Conservation (phyloP, 1,284 basidiomycete species). For the Irpex sp. region DNA sequence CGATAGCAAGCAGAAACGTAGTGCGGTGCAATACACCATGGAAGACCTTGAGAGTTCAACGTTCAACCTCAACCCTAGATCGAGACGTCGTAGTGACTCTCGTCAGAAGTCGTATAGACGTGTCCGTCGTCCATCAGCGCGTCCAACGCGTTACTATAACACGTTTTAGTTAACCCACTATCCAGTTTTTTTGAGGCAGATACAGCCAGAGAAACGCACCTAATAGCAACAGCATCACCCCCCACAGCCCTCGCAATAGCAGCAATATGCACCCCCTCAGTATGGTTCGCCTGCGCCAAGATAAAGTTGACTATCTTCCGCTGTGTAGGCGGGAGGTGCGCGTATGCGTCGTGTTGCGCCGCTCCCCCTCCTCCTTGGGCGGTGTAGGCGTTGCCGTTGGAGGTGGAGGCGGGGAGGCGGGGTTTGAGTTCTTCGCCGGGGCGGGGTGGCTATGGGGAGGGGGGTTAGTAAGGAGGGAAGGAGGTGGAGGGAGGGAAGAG, state of each 20-base stretch:
- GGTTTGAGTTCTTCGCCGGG: conserved; percentile 15
- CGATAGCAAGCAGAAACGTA: background rate
- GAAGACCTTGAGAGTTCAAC: too few relatives aligned
- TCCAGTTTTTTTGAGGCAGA: conserved; percentile 12
- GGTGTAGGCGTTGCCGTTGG: conserved; percentile 29
- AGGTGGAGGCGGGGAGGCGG: background rate
- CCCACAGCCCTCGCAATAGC: conserved; percentile 34
- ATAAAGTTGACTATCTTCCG: conserved; percentile 48
- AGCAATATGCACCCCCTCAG: conserved; percentile 48
- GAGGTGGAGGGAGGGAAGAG: too few relatives aligned
- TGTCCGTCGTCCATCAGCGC: conserved; percentile 51
- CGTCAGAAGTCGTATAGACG: conserved; percentile 53
- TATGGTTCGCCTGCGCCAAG: conserved; percentile 26
- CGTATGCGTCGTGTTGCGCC: conserved; percentile 29
- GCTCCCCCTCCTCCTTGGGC: conserved; percentile 18
- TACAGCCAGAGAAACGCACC: conserved; percentile 24
- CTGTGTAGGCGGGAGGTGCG: conserved; percentile 41
- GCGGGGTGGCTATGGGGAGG: conserved; percentile 23
- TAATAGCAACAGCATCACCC: conserved; percentile 30
- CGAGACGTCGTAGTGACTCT: conserved; percentile 37
- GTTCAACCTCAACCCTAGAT: conserved; percentile 13
- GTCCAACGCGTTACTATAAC: conserved; percentile 40
- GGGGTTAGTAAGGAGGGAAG: background rate
- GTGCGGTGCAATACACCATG: too few relatives aligned
- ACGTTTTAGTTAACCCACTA: background rate